Evolutionary conservation across 2,329 filamentous ascomycete species (phyloP).

Genomic region (Colletotrichum tropicale): DNA sequence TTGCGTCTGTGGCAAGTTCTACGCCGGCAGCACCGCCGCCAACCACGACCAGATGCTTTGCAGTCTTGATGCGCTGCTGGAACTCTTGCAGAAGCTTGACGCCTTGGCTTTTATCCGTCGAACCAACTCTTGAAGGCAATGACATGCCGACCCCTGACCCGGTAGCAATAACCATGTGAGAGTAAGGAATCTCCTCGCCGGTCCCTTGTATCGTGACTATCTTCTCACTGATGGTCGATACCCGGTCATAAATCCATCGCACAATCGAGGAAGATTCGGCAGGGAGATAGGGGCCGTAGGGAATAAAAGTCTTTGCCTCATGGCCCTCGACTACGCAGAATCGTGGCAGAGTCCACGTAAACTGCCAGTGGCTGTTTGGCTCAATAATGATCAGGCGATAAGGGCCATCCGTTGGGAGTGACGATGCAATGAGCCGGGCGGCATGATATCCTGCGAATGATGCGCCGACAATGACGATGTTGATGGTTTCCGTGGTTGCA

Average conservation of each 20-base stretch:
- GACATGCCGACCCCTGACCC: constrained; percentile 49
- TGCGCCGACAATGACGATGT: constrained; percentile 61
- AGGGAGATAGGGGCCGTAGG: constrained; percentile 51
- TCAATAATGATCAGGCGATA: constrained; percentile 63
- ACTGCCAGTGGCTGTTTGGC: constrained; percentile 65
- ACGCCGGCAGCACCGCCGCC: constrained; percentile 68
- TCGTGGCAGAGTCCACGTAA: constrained; percentile 64
- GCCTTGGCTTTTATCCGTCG: constrained; percentile 44
- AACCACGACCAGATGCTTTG: constrained; percentile 51
- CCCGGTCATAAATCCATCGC: constrained; percentile 48
- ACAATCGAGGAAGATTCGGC: constrained; percentile 35
- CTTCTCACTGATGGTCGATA: constrained; percentile 37
- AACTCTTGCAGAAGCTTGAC: constrained; percentile 46
- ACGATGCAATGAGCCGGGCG: constrained; percentile 50
- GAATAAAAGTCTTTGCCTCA: constrained; percentile 65
- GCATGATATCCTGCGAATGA: constrained; percentile 61
- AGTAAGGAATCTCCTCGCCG: constrained; percentile 53
- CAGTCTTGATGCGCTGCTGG: constrained; percentile 48
- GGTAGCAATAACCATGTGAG: constrained; percentile 62
- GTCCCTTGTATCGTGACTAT: constrained; percentile 43
- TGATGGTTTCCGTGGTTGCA: constrained; percentile 32
- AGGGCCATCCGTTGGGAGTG: constrained; percentile 48
- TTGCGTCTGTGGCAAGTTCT: constrained; percentile 64
- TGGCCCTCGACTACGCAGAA: constrained; percentile 61
- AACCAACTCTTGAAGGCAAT: constrained; percentile 53